Percentiles rank a stretch among this genome's conserved stretches.
Conservation (phyloP, 495 filamentous ascomycete species). For the Penicillium goetzii region DNA sequence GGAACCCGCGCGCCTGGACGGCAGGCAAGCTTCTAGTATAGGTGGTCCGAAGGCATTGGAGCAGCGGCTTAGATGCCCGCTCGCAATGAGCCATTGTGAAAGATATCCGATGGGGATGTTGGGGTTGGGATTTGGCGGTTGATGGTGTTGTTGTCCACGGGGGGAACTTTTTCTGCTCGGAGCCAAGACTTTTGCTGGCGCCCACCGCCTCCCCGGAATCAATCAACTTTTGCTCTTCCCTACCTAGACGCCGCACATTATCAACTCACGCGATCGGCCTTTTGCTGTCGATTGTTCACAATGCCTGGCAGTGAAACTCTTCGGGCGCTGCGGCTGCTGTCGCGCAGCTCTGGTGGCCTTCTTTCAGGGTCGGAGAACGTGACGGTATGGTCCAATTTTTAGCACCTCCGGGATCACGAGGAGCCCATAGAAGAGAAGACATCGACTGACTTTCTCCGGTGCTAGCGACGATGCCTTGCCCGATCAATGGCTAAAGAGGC, state of each 20-base stretch:
- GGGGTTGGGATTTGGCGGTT: conserved; percentile 24
- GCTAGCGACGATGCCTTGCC: conserved; percentile 57
- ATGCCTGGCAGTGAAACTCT: conserved; percentile 47
- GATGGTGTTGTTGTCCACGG: conserved; percentile 37
- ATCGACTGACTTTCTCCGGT: conserved; percentile 22
- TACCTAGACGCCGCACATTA: conserved; percentile 23
- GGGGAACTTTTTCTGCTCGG: conserved; percentile 46
- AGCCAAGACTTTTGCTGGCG: conserved; percentile 45
- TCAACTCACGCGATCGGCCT: conserved; percentile 15
- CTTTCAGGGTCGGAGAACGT: conserved; percentile 49
- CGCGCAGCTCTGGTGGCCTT: conserved; percentile 48
- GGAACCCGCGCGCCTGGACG: conserved; percentile 43
- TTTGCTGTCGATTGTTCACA: conserved; percentile 21
- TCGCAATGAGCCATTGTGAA: conserved; percentile 69
- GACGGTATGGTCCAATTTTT: conserved; percentile 42
- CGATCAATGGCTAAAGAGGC: conserved; percentile 83
- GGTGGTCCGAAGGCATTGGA: conserved; percentile 62
- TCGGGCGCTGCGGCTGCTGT: conserved; percentile 45
- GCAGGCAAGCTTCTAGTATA: conserved; percentile 38
- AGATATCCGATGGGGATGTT: conserved; percentile 18
- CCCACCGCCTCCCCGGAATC: conserved; percentile 38
- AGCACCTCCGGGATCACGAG: background rate
- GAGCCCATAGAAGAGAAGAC: background rate
- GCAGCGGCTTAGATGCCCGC: conserved; percentile 67
- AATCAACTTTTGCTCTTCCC: conserved; percentile 46